Base-by-base conservation (phyloP, 2,329 filamentous ascomycete genomes). In the Fusarium sp. region DNA sequence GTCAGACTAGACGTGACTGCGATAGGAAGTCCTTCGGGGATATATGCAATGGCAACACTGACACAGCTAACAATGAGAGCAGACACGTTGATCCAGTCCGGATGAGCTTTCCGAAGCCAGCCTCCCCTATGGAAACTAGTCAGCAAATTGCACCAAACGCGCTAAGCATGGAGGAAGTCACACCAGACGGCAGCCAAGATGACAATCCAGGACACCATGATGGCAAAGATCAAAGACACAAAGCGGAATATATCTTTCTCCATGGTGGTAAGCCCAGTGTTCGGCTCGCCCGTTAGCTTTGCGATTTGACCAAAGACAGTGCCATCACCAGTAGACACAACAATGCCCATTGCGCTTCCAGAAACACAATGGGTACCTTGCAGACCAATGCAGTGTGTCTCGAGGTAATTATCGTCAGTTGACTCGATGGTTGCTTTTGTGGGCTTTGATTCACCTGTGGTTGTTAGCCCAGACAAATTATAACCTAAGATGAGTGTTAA, bases 341-440 rank as follows among this genome's bases (percentile, higher is more conserved):
- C 90, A 11, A 94, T 79, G 19, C 90, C 28, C 92, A 15, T 85
- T 82, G 52, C 87, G 89, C 22, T 89, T 5, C 92, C 92, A 8
- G 89, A 89, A 6, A 92, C 88, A 70, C 91, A 94, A 73, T 94
- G 91, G 1, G 92, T 94, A n/a, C 92, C 92, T 75, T 94, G 91
- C 11, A 94, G 84, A 22, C 91, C 92, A 54, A 94, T 92, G 71
- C 89, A 91, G 53, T 88, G 87, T 5, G 91, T 94, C 75, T 94
- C 92, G 31, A 94, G 87, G 73, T 92, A 93, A 76, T 94, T 94
- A 39, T 85, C 82, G 72, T 94, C 91, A 0, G 89, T 91, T 1
- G 84, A 87, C n/a, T 92, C 84, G 15, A 91, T 84, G 0, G 88
- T 86, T 3, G 86, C 91, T 5, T 86, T 80, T 7, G 93, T 79